These are phyloP conservation scores for Aspergillus ellipticus DNA, from an alignment of 495 filamentous ascomycete genomes.

Conservation along the genomic window DNA sequence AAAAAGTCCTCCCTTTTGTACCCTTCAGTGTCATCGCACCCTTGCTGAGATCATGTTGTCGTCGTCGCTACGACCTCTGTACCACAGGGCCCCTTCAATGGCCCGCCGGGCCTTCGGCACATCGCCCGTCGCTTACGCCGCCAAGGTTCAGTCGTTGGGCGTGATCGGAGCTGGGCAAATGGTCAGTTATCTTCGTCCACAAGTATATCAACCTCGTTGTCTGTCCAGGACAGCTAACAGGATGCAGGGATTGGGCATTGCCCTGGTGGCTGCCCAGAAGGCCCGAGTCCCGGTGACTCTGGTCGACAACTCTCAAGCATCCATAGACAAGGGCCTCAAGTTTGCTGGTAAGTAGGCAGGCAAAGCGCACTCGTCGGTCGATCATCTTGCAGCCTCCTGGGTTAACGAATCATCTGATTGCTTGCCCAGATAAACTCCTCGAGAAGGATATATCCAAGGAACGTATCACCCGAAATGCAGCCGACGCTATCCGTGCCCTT, in stretches of 20 bases:
- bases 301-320: slow-evolving; percentile 77
- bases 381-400: background rate
- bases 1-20: slow-evolving; percentile 3
- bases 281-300: slow-evolving; percentile 81
- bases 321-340: slow-evolving; percentile 85
- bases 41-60: slow-evolving; percentile 29
- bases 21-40: slow-evolving; percentile 1
- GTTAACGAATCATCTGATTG: background rate
- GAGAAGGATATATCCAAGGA: slow-evolving; percentile 87
- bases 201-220: background rate
- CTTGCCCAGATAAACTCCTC: slow-evolving; percentile 73
- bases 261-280: slow-evolving; percentile 85
- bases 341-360: slow-evolving; percentile 67
- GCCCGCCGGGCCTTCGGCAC: slow-evolving; percentile 43
- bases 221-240: slow-evolving; percentile 17
- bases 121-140: slow-evolving; percentile 46
- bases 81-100: slow-evolving; percentile 28
- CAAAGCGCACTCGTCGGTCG: background rate
- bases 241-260: slow-evolving; percentile 86
- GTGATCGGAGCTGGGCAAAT: slow-evolving; percentile 97
- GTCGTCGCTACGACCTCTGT: slow-evolving; percentile 29
- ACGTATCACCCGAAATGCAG: slow-evolving; percentile 72
- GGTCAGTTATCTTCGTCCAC: slow-evolving; percentile 42
- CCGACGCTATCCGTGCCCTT: slow-evolving; percentile 63
- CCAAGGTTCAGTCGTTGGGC: slow-evolving; percentile 82